Conservation (phyloP, 2,329 filamentous ascomycete species). For the Fusarium avenaceum region DNA sequence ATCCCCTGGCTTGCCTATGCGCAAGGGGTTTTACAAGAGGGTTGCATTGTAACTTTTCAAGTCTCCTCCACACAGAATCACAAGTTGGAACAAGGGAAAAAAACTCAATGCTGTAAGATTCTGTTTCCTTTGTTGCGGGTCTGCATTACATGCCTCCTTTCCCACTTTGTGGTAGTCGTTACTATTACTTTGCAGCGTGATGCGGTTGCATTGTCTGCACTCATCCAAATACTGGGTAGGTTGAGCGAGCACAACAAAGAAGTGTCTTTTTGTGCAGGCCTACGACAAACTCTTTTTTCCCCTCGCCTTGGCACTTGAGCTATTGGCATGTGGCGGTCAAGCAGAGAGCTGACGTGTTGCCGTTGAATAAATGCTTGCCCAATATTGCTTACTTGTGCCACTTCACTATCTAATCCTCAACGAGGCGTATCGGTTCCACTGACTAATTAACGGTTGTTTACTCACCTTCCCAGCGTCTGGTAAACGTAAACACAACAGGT, state of each 20-base stretch:
- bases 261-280: conserved; percentile 15
- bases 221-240: conserved; percentile 7
- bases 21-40: conserved; percentile 10
- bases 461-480: conserved; percentile 6
- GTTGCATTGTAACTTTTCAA: conserved; percentile 11
- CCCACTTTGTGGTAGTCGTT: conserved; percentile 15
- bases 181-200: conserved; percentile 10
- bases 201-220: conserved; percentile 22
- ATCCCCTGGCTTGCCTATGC: neutral
- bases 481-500: conserved; percentile 22
- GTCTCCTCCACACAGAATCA: neutral
- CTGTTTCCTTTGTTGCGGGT: conserved; percentile 20
- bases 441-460: conserved; percentile 14
- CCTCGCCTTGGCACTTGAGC: conserved; percentile 20
- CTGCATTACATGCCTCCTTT: neutral
- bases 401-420: conserved; percentile 3
- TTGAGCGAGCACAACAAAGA: conserved; percentile 5
- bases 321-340: conserved; percentile 35
- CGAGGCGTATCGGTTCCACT: neutral
- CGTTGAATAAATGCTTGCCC: conserved; percentile 11
- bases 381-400: conserved; percentile 26
- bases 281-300: conserved; percentile 10
- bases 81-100: conserved; percentile 10
- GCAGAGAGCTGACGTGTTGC: conserved; percentile 38
- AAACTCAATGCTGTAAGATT: conserved; percentile 8